phyloP scores from a whole-genome alignment of 179 eudicot genomes.

The Monotropa hypopitys region DNA sequence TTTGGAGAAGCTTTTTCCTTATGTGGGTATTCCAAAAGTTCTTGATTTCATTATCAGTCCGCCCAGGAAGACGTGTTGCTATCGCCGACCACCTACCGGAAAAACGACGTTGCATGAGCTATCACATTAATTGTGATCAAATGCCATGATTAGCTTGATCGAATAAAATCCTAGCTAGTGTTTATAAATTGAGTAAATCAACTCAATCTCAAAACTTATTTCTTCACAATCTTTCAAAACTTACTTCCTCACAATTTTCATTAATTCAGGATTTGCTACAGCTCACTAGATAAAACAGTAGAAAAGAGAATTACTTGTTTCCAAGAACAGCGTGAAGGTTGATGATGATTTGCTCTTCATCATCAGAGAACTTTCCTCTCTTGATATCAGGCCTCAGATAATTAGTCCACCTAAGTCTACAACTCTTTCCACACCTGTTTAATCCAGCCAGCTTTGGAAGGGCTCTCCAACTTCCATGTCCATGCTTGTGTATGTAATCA shows the following conservation, averaged over 20 bases:
- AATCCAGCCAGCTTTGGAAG: constrained; percentile 56
- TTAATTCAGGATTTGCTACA: no score
- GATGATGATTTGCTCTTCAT: constrained; percentile 51
- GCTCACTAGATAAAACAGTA: no score
- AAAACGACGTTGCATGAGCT: background rate
- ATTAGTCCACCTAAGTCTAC: constrained; percentile 55
- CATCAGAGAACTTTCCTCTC: constrained; percentile 47
- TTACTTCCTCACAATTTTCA: no score
- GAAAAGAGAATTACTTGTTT: constrained; percentile 61
- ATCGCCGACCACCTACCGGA: constrained; percentile 51
- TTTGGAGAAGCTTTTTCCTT: constrained; percentile 41
- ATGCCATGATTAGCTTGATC: background rate
- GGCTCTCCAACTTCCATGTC: constrained; percentile 59
- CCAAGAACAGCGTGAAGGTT: constrained; percentile 62
- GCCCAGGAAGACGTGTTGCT: constrained; percentile 52
- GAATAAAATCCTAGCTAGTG: background rate
- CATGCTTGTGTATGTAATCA: constrained; percentile 37
- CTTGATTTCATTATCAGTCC: constrained; percentile 59
- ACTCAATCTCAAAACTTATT: no score
- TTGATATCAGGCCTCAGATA: constrained; percentile 54
- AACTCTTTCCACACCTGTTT: constrained; percentile 58
- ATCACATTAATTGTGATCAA: background rate
- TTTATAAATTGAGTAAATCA: background rate
- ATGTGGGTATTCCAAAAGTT: constrained; percentile 58
- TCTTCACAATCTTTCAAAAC: no score